Base-by-base conservation (phyloP, 2,329 filamentous ascomycete species). In the Penicillium sp. region DNA sequence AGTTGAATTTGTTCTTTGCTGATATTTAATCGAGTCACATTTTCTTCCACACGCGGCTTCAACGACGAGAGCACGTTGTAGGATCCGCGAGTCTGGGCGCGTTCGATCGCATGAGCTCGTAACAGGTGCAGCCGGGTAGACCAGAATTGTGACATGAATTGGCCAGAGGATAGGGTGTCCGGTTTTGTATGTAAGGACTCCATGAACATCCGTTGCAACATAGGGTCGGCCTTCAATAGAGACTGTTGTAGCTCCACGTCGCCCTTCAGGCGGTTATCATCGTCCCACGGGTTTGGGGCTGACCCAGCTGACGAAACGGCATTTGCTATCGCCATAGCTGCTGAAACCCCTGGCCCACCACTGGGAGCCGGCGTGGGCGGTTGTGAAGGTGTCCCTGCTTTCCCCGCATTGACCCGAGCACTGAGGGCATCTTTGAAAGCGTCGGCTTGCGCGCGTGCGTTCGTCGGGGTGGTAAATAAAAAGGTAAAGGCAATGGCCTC, bases 131-230 rank as follows among this genome's bases (percentile, higher is more conserved):
- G 84, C 44, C 95, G 84, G 2, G 91, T 90, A 1, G 91, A 90
- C 94, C 94, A 99, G 76, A 99, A 99, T 71, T 97, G 93, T 1
- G 86, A 81, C 63, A 93, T 92, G 73, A 97, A 96, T 43, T 92
- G 88, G 1, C 84, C 84, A 26, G 89, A 85, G 0, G 88, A 88
- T 58, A 97, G 88, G 2, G 89, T 87, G 7, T 93, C 89, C 0
- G 93, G 92, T 68, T 96, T 96, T 8, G 89, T 89, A 50, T 84
- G 82, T 47, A 92, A 79, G 0, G 91, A 89, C 68, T 96, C 91
- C 77, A 91, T 87, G 71, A 97, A 97, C 42, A 92, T 94, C 70
- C 89, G 86, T 64, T 89, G 85, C 40, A 99, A 80, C 11, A 81
- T 81, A 18, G 84, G 79, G 68, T 96, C 89, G 54, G 90, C 87